phyloP scores from a whole-genome alignment of 192 early-diverging fungal species.

The Linnemannia exigua region DNA sequence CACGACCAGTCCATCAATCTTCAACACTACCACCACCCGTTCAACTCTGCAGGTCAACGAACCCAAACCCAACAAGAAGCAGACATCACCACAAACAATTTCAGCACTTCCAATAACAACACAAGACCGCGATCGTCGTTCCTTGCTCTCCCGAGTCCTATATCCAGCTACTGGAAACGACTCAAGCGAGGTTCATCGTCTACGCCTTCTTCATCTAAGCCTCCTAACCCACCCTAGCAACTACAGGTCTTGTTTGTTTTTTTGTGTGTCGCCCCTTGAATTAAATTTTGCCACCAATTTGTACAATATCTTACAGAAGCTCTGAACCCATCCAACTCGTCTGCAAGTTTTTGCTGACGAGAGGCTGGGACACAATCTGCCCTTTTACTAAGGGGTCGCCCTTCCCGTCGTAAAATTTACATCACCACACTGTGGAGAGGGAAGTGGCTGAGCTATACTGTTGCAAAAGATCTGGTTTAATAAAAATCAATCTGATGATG shows the following conservation, averaged over 20 bases:
- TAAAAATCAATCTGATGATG: no score
- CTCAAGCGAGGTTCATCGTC: background rate
- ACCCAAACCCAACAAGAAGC: background rate
- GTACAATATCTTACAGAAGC: background rate
- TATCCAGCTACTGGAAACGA: constrained; percentile 5
- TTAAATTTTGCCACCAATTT: constrained; percentile 1
- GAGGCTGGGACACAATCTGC: no score
- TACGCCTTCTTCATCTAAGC: background rate
- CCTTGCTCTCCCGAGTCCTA: background rate
- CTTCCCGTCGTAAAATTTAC: no score
- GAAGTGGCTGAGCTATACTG: no score
- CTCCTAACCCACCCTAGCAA: constrained; percentile 1
- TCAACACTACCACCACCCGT: no score
- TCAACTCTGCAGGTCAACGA: background rate
- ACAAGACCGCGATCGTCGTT: background rate
- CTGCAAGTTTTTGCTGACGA: no score
- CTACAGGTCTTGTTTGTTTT: background rate
- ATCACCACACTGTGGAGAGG: no score
- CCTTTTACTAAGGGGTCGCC: no score
- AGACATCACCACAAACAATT: background rate
- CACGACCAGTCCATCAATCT: background rate
- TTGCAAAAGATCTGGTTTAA: no score
- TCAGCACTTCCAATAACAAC: background rate
- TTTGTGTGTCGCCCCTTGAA: background rate
- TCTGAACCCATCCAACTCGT: no score